Conservation (phyloP, 305 asterid species). For the Andrographis paniculata region DNA sequence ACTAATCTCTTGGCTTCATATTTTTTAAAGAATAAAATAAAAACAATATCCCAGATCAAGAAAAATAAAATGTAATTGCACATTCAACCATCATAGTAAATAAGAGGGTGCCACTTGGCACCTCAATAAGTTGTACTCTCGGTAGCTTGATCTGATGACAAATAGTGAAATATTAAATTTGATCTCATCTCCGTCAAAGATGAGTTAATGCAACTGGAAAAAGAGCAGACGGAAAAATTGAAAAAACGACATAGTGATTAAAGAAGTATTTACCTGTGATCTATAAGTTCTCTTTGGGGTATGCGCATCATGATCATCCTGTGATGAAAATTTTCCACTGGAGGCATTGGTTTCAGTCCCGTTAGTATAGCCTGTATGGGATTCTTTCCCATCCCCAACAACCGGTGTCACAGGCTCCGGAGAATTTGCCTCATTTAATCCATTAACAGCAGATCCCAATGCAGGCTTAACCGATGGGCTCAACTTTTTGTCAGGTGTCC, state of each 20-base stretch:
- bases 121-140: background rate
- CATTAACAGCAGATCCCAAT: conserved; percentile 38
- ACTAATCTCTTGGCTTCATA: no score
- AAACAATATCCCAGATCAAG: no score
- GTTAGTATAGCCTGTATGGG: conserved; percentile 13
- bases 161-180: background rate
- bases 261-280: conserved; percentile 15
- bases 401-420: conserved; percentile 19
- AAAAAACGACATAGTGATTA: background rate
- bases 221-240: background rate
- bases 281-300: conserved; percentile 22
- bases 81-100: background rate
- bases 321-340: conserved; percentile 13
- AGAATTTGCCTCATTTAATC: conserved; percentile 22
- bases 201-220: background rate
- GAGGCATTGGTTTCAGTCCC: conserved; percentile 21
- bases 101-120: background rate
- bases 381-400: conserved; percentile 17
- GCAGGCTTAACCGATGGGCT: conserved; percentile 39
- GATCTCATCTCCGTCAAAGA: no score
- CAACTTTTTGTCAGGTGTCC: conserved; percentile 36
- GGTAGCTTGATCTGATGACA: background rate
- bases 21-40: no score
- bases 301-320: conserved; percentile 16
- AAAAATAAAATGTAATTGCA: background rate